Evolutionary conservation across 495 filamentous ascomycete genomes (phyloP).

Genomic region (Penicillium argentinense): DNA sequence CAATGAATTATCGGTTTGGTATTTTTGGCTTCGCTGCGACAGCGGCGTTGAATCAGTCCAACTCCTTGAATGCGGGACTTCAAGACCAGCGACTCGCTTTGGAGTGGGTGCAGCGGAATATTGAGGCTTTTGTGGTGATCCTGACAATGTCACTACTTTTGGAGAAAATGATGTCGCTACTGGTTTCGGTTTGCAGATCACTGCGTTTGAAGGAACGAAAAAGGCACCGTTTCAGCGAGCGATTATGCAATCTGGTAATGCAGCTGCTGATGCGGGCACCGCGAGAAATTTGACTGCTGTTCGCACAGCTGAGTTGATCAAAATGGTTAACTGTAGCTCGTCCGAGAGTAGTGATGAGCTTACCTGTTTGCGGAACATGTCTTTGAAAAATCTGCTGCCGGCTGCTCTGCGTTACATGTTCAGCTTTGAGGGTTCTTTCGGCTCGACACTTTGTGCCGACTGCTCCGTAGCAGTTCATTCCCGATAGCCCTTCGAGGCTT

Average conservation of each 20-base stretch:
- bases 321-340: slow-evolving; percentile 8
- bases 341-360: slow-evolving; percentile 9
- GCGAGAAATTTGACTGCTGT: slow-evolving; percentile 3
- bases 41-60: slow-evolving; percentile 2
- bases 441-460: slow-evolving; percentile 9
- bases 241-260: slow-evolving; percentile 15
- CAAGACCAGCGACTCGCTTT: slow-evolving; percentile 14
- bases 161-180: slow-evolving; percentile 14
- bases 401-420: slow-evolving; percentile 2
- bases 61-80: slow-evolving; percentile 12
- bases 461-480: slow-evolving; percentile 10
- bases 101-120: slow-evolving; percentile 13
- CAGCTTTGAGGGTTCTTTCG: not conserved
- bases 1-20: slow-evolving; percentile 17
- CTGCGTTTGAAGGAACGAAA: slow-evolving; percentile 6
- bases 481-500: slow-evolving; percentile 12
- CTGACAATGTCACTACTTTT: slow-evolving; percentile 18
- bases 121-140: slow-evolving; percentile 16
- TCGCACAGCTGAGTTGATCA: slow-evolving; percentile 8
- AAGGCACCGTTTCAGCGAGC: slow-evolving; percentile 10
- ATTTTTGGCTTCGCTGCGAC: slow-evolving; percentile 18
- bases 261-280: slow-evolving; percentile 3
- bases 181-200: slow-evolving; percentile 15
- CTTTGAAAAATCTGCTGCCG: slow-evolving; percentile 2
- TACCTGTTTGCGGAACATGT: slow-evolving; percentile 8